phyloP scores from a whole-genome alignment of 768 basidiomycete species.

The Clavaria fumosa region DNA sequence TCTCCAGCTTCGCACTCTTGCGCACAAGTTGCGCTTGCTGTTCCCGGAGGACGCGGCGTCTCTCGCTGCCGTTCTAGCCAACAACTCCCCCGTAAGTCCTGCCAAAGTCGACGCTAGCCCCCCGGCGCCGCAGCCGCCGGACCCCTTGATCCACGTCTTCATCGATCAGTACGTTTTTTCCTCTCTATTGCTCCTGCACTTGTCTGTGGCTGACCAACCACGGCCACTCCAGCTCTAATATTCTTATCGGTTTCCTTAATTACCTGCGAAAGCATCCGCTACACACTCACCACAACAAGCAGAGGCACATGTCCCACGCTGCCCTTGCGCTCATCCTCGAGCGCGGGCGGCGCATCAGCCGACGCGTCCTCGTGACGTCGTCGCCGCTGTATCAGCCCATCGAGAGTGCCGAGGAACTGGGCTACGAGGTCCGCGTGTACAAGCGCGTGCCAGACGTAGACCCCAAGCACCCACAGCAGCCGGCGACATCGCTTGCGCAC shows the following conservation, averaged over 20 bases:
- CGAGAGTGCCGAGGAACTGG: conserved; percentile 52
- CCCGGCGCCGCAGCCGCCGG: conserved; percentile 7
- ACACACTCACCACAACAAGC: too few relatives aligned
- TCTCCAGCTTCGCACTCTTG: conserved; percentile 34
- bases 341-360: too few relatives aligned
- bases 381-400: conserved; percentile 78
- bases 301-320: too few relatives aligned
- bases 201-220: too few relatives aligned
- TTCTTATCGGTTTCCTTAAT: too few relatives aligned
- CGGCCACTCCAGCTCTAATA: too few relatives aligned
- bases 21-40: conserved; percentile 36
- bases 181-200: too few relatives aligned
- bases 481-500: too few relatives aligned
- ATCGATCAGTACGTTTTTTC: conserved; percentile 39
- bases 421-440: conserved; percentile 59
- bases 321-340: too few relatives aligned
- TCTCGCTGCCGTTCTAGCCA: conserved; percentile 5
- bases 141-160: conserved; percentile 20
- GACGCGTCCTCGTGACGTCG: conserved; percentile 70
- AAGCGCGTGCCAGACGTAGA: conserved; percentile 43
- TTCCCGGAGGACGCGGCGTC: conserved; percentile 34
- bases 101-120: conserved; percentile 9
- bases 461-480: conserved; percentile 21
- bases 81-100: conserved; percentile 4
- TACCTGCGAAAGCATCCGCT: too few relatives aligned